A percentile compares a stretch with the other conserved stretches of the same genome.
Evolutionary conservation across 305 asterid genomes (phyloP).

Genomic region (Ajuga reptans): DNA sequence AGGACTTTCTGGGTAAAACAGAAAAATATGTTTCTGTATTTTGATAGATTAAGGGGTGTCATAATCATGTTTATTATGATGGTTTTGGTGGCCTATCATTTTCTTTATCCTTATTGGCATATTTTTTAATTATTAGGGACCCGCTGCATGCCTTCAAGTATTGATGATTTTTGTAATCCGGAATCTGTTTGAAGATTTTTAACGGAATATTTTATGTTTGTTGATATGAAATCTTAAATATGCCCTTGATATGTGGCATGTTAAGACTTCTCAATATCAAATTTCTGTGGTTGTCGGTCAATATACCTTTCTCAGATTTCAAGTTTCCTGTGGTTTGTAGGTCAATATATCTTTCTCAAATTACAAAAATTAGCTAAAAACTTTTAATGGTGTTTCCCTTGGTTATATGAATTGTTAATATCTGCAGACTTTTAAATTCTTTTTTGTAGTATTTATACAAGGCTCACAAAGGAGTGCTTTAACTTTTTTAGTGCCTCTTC

Average conservation of each 20-base stretch:
- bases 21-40: background rate
- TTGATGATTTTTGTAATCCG: slow-evolving; percentile 22
- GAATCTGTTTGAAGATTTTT: slow-evolving; percentile 31
- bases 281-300: background rate
- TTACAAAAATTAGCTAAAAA: background rate
- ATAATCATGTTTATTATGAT: slow-evolving; percentile 25
- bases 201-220: slow-evolving; percentile 14
- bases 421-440: background rate
- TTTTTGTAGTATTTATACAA: background rate
- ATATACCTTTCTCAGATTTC: background rate
- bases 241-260: slow-evolving; percentile 20
- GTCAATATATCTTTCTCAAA: slow-evolving; percentile 8
- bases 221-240: slow-evolving; percentile 9
- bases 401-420: background rate
- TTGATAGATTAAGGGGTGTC: slow-evolving; percentile 25
- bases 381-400: background rate
- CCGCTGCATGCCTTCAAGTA: slow-evolving; percentile 27
- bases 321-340: background rate
- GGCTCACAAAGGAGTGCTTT: background rate
- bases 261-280: slow-evolving; percentile 10
- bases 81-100: slow-evolving; percentile 38
- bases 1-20: background rate
- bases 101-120: slow-evolving; percentile 30
- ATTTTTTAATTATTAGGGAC: slow-evolving; percentile 18
- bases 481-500: background rate